These are phyloP conservation scores for Boletus vinaceobasis DNA, from an alignment of 768 basidiomycete species.

Conservation along the genomic window DNA sequence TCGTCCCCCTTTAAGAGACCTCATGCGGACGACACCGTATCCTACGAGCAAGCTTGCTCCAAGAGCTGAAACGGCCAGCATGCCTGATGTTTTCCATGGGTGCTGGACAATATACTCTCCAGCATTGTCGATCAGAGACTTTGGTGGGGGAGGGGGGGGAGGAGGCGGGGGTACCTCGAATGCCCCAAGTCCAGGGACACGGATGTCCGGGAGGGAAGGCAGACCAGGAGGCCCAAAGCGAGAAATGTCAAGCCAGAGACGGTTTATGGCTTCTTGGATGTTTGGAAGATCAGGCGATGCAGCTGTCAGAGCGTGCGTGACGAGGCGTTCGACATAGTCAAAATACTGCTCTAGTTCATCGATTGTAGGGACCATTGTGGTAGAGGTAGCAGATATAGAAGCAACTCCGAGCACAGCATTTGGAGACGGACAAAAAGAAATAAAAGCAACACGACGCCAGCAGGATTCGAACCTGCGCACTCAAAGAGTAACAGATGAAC, in stretches of 20 bases:
- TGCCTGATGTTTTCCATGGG: slow-evolving; percentile 57
- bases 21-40: slow-evolving; percentile 38
- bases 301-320: slow-evolving; percentile 52
- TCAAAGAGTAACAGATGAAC: slow-evolving; percentile 62
- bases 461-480: slow-evolving; percentile 70
- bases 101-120: slow-evolving; percentile 53
- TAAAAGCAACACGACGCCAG: slow-evolving; percentile 45
- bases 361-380: slow-evolving; percentile 38
- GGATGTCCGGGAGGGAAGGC: slow-evolving; percentile 47
- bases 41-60: slow-evolving; percentile 62
- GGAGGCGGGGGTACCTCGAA: slow-evolving; percentile 68
- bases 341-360: slow-evolving; percentile 74
- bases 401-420: slow-evolving; percentile 15
- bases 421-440: neutral
- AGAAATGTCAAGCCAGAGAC: slow-evolving; percentile 75
- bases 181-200: slow-evolving; percentile 61
- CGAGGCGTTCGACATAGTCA: slow-evolving; percentile 58
- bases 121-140: slow-evolving; percentile 44
- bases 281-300: slow-evolving; percentile 60
- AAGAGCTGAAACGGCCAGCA: slow-evolving; percentile 49
- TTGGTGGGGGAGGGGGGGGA: slow-evolving; percentile 55
- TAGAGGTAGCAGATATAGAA: neutral
- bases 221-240: slow-evolving; percentile 68
- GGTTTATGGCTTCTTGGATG: slow-evolving; percentile 61
- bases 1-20: slow-evolving; percentile 21